Base-by-base conservation (phyloP, 2,329 filamentous ascomycete genomes). In the Tolypocladium pustulatum region DNA sequence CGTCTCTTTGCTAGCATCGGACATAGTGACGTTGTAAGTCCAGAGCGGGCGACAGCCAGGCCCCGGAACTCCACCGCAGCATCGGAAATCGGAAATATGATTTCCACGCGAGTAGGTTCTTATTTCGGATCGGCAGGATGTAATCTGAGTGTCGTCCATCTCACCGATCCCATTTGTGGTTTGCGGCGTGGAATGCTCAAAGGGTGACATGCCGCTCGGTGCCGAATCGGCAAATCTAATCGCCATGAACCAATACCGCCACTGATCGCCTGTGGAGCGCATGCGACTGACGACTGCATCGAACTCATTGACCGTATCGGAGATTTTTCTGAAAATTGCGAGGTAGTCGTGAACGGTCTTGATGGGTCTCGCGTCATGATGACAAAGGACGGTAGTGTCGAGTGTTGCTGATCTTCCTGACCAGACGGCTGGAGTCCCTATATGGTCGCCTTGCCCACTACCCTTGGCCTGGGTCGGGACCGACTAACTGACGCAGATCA, bases 21-120 rank as follows among this genome's bases (percentile, higher is more conserved):
- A 41, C 40, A 5, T 41, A 12, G 20, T 41, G 40, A n/a, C 4
- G 40, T 41, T 34, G 32, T 9, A n/a, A n/a, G n/a, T n/a, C n/a
- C n/a, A n/a, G n/a, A n/a, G n/a, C n/a, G n/a, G 40, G n/a, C 8
- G 40, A 22, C n/a, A n/a, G 40, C 38, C n/a, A n/a, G n/a, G n/a
- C n/a, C n/a, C n/a, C n/a, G n/a, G 8, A 22, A n/a, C n/a, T 1
- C 1, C 41, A 25, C 22, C 12, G n/a, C 22, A 46, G 6, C 2
- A 17, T 27, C 41, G 22, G 41, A 46, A 10, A 17, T 27, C 41
- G 22, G 41, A 46, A 10, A 15, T 27, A 46, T 46, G 22, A 8
- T 15, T n/a, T 15, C 4, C n/a, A 41, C 4, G 10, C 2, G n/a
- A 4, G 1, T 41, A 4, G 9, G 4, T 1, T 4, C 4, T 9